Conservation (phyloP, 352 stramenopile genomes). For the Phytopythium sindhum region DNA sequence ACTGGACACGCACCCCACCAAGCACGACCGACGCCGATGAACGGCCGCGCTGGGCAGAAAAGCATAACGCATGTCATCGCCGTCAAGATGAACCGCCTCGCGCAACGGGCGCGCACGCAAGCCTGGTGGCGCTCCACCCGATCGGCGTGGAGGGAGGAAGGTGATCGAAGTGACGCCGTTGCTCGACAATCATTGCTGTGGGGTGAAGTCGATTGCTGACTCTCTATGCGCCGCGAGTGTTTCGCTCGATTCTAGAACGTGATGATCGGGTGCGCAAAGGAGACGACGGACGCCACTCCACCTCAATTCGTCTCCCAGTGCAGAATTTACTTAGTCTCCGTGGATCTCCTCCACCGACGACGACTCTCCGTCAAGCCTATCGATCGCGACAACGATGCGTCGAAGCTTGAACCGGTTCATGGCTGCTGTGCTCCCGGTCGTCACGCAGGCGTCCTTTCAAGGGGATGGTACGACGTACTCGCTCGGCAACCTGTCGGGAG, state of each 20-base stretch:
- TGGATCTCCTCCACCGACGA: neutral
- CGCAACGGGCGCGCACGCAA: slow-evolving; percentile 1
- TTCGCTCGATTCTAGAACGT: neutral
- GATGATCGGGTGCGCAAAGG: neutral
- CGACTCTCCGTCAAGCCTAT: neutral
- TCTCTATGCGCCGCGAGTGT: neutral
- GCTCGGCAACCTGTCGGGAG: slow-evolving; percentile 24
- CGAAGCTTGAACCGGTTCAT: neutral
- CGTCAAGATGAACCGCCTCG: neutral
- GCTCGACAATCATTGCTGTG: neutral
- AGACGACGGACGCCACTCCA: neutral
- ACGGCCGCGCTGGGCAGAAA: neutral
- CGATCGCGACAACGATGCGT: neutral
- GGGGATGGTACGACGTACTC: slow-evolving; percentile 28
- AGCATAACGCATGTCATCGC: neutral
- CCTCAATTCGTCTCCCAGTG: neutral
- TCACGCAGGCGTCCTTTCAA: slow-evolving; percentile 3
- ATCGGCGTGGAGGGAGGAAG: neutral
- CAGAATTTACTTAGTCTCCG: neutral
- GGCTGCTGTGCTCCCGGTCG: neutral
- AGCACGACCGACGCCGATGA: neutral
- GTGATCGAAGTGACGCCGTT: neutral
- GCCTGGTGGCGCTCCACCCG: neutral
- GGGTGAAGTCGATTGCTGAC: neutral
- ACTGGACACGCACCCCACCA: neutral